These are phyloP conservation scores for Mycosarcoma mackinlayi DNA, from an alignment of 1,284 basidiomycete genomes.

Conservation along the genomic window DNA sequence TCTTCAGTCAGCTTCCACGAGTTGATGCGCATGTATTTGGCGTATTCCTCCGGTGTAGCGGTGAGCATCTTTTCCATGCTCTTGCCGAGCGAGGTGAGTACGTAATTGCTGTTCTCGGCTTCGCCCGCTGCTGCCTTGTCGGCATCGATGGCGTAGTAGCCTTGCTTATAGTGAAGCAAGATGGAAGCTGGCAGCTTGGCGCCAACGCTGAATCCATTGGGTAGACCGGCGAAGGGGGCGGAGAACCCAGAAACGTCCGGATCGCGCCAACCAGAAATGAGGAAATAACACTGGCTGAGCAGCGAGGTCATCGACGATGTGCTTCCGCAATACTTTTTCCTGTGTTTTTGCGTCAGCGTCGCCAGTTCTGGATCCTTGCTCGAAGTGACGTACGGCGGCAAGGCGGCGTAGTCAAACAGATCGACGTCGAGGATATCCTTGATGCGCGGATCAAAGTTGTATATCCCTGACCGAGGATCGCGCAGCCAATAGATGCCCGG, in stretches of 20 bases:
- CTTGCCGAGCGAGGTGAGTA: slow-evolving; percentile 75
- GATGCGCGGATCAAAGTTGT: slow-evolving; percentile 82
- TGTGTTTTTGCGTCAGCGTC: slow-evolving; percentile 74
- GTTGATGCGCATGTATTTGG: slow-evolving; percentile 73
- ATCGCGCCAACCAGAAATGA: slow-evolving; percentile 66
- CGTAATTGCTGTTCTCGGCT: slow-evolving; percentile 64
- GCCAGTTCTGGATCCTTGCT: slow-evolving; percentile 81
- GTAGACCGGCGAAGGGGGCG: slow-evolving; percentile 74
- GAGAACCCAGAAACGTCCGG: slow-evolving; percentile 66
- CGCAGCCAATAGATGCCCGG: slow-evolving; percentile 91
- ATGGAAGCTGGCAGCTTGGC: slow-evolving; percentile 84
- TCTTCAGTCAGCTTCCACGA: slow-evolving; percentile 62
- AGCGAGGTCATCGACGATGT: slow-evolving; percentile 91
- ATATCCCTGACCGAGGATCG: slow-evolving; percentile 85
- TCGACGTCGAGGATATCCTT: slow-evolving; percentile 80
- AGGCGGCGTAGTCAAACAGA: slow-evolving; percentile 89
- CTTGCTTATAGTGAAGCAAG: slow-evolving; percentile 72
- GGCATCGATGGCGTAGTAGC: slow-evolving; percentile 82
- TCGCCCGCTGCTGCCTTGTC: slow-evolving; percentile 70
- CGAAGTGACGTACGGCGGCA: slow-evolving; percentile 82
- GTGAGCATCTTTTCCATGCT: slow-evolving; percentile 91
- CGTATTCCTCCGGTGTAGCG: slow-evolving; percentile 76
- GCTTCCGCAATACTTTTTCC: slow-evolving; percentile 81
- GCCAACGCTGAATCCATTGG: slow-evolving; percentile 79
- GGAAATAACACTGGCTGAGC: slow-evolving; percentile 86